Conservation (phyloP, 192 early-diverging fungal genomes). For the Backusella morwellensis region DNA sequence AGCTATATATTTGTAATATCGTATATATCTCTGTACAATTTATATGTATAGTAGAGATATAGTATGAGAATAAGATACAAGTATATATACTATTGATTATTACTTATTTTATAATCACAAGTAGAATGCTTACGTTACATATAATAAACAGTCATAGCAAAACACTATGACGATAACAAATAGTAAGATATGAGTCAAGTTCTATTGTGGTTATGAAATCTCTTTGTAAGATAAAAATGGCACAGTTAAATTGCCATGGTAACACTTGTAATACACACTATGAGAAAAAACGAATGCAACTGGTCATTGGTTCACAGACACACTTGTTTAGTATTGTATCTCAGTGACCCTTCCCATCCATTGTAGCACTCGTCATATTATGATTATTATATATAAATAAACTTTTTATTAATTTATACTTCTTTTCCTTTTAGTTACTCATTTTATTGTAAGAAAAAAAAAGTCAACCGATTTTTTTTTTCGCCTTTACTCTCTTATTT, state of each 20-base stretch:
- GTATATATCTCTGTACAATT: too few species aligned
- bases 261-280: background rate
- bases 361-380: background rate
- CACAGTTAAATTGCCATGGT: background rate
- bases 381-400: constrained; percentile 3
- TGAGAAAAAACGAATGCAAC: constrained; percentile 1
- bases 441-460: background rate
- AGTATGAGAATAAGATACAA: too few species aligned
- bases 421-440: background rate
- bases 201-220: background rate
- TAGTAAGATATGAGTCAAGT: background rate
- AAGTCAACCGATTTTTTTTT: background rate
- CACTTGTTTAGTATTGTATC: constrained; percentile 6
- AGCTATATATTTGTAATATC: too few species aligned
- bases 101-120: too few species aligned
- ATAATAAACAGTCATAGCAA: too few species aligned
- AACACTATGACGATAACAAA: background rate
- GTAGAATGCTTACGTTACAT: too few species aligned
- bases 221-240: background rate
- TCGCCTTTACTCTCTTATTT: background rate
- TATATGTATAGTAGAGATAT: too few species aligned
- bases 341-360: background rate
- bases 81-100: too few species aligned
- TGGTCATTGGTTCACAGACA: background rate
- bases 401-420: background rate